A percentile compares a stretch with the other conserved stretches of the same genome.
phyloP scores from a whole-genome alignment of 108 stramenopile genomes.

The Mediolabrus comicus region DNA sequence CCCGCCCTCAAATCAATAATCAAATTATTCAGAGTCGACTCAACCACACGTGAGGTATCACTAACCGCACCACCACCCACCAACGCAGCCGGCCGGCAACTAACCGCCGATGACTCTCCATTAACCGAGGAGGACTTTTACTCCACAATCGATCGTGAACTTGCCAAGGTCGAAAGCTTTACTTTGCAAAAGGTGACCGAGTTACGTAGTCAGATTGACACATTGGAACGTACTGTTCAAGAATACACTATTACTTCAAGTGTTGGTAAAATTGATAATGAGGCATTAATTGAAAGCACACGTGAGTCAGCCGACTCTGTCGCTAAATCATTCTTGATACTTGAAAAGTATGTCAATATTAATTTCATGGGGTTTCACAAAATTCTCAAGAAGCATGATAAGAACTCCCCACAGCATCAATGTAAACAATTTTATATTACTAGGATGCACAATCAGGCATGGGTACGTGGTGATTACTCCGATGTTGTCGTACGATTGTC shows the following conservation, averaged over 20 bases:
- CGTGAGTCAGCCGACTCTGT: slow-evolving; percentile 57
- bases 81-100: slow-evolving; percentile 66
- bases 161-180: slow-evolving; percentile 87
- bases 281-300: slow-evolving; percentile 27
- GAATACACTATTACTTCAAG: not conserved
- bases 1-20: not conserved
- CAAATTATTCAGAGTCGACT: slow-evolving; percentile 52
- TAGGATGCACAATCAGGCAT: slow-evolving; percentile 95
- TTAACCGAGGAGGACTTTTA: slow-evolving; percentile 90
- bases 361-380: slow-evolving; percentile 98
- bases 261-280: slow-evolving; percentile 25
- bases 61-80: slow-evolving; percentile 88
- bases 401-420: slow-evolving; percentile 78
- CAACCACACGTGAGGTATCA: slow-evolving; percentile 71
- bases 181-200: slow-evolving; percentile 76
- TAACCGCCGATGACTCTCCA: slow-evolving; percentile 45
- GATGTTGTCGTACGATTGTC: slow-evolving; percentile 91
- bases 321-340: slow-evolving; percentile 72
- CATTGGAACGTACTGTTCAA: slow-evolving; percentile 28
- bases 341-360: slow-evolving; percentile 97
- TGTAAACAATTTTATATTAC: slow-evolving; percentile 91
- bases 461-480: slow-evolving; percentile 94
- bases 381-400: slow-evolving; percentile 98
- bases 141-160: slow-evolving; percentile 74
- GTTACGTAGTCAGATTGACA: slow-evolving; percentile 60